Evolutionary conservation across 2,329 filamentous ascomycete species (phyloP).

Genomic region (Trichophyton rubrum): DNA sequence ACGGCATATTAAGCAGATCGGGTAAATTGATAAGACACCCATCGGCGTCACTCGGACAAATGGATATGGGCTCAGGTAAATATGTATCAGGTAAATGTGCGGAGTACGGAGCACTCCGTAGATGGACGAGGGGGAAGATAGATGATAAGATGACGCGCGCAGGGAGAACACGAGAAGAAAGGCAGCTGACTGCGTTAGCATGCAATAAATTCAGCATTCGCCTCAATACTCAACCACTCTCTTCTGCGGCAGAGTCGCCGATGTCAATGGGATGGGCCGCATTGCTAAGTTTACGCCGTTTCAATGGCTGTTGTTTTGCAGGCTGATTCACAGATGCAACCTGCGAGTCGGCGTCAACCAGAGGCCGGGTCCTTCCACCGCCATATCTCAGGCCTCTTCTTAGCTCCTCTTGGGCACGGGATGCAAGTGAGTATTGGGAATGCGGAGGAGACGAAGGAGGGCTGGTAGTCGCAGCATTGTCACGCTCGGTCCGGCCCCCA

Average conservation of each 20-base stretch:
- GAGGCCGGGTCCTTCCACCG: not conserved
- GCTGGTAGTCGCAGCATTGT: not conserved
- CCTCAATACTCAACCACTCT: not conserved
- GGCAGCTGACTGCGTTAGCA: not conserved
- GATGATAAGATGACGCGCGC: not conserved
- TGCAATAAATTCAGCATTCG: not conserved
- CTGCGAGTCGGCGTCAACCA: not conserved
- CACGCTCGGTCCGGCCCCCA: not conserved
- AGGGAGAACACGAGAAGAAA: not conserved
- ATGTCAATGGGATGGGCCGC: conserved; percentile 21
- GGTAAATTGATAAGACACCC: not conserved
- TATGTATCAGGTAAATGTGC: no score
- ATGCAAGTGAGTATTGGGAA: not conserved
- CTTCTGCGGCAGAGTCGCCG: conserved; percentile 10
- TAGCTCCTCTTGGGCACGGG: not conserved
- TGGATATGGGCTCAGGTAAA: no score
- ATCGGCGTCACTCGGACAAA: no score
- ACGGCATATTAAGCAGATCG: not conserved
- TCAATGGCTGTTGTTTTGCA: conserved; percentile 5
- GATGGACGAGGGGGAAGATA: not conserved
- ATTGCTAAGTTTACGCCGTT: conserved; percentile 24
- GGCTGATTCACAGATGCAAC: not conserved
- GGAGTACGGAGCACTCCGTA: not conserved
- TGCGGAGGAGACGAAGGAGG: conserved; percentile 3
- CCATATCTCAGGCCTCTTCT: not conserved